Conservation (phyloP, 2,329 filamentous ascomycete genomes). For the Amauroascus niger region DNA sequence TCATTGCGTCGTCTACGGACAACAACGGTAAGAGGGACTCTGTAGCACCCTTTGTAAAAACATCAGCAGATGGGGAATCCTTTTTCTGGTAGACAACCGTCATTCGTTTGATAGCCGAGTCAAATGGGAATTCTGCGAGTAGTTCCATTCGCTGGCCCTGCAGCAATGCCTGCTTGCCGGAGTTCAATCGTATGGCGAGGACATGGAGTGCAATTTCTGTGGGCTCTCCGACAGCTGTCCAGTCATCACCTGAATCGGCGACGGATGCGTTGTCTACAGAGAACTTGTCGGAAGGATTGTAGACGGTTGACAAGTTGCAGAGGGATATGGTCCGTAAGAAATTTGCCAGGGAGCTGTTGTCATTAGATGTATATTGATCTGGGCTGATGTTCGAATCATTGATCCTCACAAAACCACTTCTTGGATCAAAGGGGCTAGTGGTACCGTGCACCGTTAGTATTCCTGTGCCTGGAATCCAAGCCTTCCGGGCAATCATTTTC, state of each 20-base stretch:
- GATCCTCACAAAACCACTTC: conserved; percentile 28
- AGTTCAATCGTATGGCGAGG: conserved; percentile 55
- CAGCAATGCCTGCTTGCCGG: conserved; percentile 40
- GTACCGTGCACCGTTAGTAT: conserved; percentile 44
- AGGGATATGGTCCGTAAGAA: conserved; percentile 51
- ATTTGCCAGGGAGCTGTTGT: conserved; percentile 24
- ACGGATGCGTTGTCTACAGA: conserved; percentile 13
- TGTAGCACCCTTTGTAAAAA: conserved; percentile 45
- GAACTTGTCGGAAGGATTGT: conserved; percentile 28
- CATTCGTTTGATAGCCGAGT: conserved; percentile 61
- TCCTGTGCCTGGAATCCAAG: conserved; percentile 44
- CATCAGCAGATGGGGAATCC: conserved; percentile 12
- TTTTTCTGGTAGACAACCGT: conserved; percentile 47
- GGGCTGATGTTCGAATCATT: conserved; percentile 13
- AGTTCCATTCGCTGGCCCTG: conserved; percentile 40
- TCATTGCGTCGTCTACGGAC: conserved; percentile 44
- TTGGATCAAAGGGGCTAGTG: conserved; percentile 45
- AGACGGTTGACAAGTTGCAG: conserved; percentile 51
- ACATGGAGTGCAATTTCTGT: conserved; percentile 62
- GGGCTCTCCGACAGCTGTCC: conserved; percentile 51
- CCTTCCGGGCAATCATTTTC: conserved; percentile 47
- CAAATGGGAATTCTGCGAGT: conserved; percentile 56
- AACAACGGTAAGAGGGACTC: conserved; percentile 54
- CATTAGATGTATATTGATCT: conserved; percentile 1
- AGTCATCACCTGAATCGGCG: conserved; percentile 36